Base-by-base conservation (phyloP, 2,329 filamentous ascomycete species). In the Colletotrichum magnum region DNA sequence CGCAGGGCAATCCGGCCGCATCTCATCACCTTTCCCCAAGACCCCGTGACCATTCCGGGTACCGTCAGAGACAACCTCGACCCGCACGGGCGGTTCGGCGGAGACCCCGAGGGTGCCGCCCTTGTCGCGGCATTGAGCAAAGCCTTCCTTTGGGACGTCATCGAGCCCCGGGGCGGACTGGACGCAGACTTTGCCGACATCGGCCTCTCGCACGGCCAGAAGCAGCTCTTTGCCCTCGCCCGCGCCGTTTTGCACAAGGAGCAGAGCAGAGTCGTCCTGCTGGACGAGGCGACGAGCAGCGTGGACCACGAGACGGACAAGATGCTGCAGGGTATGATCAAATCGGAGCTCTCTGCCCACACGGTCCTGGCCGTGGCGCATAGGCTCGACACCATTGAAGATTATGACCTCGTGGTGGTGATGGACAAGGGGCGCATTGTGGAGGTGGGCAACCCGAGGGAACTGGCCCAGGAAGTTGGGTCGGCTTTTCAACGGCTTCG, bases 251-350 rank as follows among this genome's bases (percentile, higher is more conserved):
- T 78, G 2, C 72, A 78, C 28, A 73, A 73, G 21, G 45, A 60
- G 68, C 61, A 7, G 52, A 41, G 50, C 2, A 79, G 75, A 12
- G 72, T 86, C 2, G 54, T 79, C 0, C 66, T 79, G 0, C 67
- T 80, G 0, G 78, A 80, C 21, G 78, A 79, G 50, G 67, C 77
- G n/a, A 79, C 76, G 5, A 78, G 76, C 10, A 78, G 74, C 54
- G 71, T 80, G 2, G 79, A 80, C 24, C 69, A 58, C 3, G 60
- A 64, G 5, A 80, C 78, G 0, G 74, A 79, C 15, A 43, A 71
- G 5, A 64, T 72, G 12, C 72, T 79, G n/a, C 73, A 75, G 0
- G 45, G 67, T 1, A 67, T 76, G 0, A 52, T 80, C 12, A 41
- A 16, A 1, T 28, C 51, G 5, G 39, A 56, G 36, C 13, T 67